Evolutionary conservation across 371 early-diverging fungal genomes (phyloP).

Genomic region (Circinella minor): DNA sequence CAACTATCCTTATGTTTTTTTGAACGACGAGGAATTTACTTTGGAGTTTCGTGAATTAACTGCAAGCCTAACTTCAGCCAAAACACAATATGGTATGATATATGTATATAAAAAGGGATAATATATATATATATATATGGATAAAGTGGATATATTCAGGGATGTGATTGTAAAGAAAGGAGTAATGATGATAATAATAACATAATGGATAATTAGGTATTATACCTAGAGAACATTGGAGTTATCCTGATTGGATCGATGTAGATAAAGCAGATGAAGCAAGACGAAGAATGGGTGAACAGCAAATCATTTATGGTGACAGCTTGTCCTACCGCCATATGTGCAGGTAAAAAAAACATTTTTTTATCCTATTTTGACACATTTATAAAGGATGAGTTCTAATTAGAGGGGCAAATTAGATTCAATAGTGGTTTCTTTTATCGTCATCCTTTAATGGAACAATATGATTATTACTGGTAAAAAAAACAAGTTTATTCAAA

Average conservation of each 20-base stretch:
- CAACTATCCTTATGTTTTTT: conserved; percentile 88
- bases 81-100: conserved; percentile 50
- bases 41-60: conserved; percentile 71
- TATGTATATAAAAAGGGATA: not conserved
- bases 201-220: conserved; percentile 41
- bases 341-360: conserved; percentile 67
- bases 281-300: conserved; percentile 63
- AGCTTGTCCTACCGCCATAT: conserved; percentile 89
- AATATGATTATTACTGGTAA: conserved; percentile 91
- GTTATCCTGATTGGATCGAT: conserved; percentile 84
- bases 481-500: not conserved
- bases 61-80: conserved; percentile 50
- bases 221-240: conserved; percentile 81
- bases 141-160: too few relatives aligned
- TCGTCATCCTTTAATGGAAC: conserved; percentile 72
- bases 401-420: conserved; percentile 27
- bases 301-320: conserved; percentile 84
- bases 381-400: not conserved
- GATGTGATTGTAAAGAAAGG: too few relatives aligned
- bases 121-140: not conserved
- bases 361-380: too few relatives aligned
- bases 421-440: conserved; percentile 91
- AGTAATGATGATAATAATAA: too few relatives aligned
- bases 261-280: conserved; percentile 59
- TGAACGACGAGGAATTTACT: conserved; percentile 84